Evolutionary conservation across 345 rosid genomes (phyloP).

Genomic region (Schrenkiella parvula): DNA sequence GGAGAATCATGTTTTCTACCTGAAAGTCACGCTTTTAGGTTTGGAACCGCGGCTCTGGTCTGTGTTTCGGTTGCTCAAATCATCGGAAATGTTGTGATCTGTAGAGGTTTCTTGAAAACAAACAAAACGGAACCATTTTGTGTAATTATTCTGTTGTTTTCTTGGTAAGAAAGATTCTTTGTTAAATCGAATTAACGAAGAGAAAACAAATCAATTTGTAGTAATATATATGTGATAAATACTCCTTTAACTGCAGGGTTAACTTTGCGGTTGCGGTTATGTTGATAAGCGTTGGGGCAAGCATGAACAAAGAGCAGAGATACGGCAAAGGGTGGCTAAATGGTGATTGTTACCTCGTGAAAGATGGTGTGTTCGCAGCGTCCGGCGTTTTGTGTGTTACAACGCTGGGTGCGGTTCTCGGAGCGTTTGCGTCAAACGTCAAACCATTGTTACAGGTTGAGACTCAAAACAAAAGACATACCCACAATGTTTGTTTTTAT

Average conservation of each 20-base stretch:
- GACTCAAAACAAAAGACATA: constrained; percentile 10
- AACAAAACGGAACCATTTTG: constrained; percentile 7
- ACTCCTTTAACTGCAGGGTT: constrained; percentile 41
- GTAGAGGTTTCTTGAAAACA: constrained; percentile 29
- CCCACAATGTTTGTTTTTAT: constrained; percentile 3
- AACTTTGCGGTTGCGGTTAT: constrained; percentile 47
- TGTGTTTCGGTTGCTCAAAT: constrained; percentile 49
- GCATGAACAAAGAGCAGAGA: constrained; percentile 63
- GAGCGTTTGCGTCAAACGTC: constrained; percentile 28
- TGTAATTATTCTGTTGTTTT: constrained; percentile 38
- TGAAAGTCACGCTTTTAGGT: constrained; percentile 38
- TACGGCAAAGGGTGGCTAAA: constrained; percentile 80
- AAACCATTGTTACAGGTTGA: constrained; percentile 10
- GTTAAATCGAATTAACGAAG: not conserved
- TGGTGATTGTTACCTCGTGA: constrained; percentile 64
- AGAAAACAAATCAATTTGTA: not conserved
- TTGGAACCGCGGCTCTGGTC: constrained; percentile 52
- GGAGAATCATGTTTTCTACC: constrained; percentile 65
- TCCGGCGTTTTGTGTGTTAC: constrained; percentile 43
- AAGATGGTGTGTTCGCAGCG: constrained; percentile 48
- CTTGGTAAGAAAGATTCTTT: constrained; percentile 48
- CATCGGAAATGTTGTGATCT: constrained; percentile 47
- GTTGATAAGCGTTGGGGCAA: constrained; percentile 47
- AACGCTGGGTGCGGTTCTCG: constrained; percentile 34
- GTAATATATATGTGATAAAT: not conserved